Evolutionary conservation across 495 filamentous ascomycete genomes (phyloP), one percentile per base, ranked within the genome.

Genomic region (Aspergillus funiculosus): DNA sequence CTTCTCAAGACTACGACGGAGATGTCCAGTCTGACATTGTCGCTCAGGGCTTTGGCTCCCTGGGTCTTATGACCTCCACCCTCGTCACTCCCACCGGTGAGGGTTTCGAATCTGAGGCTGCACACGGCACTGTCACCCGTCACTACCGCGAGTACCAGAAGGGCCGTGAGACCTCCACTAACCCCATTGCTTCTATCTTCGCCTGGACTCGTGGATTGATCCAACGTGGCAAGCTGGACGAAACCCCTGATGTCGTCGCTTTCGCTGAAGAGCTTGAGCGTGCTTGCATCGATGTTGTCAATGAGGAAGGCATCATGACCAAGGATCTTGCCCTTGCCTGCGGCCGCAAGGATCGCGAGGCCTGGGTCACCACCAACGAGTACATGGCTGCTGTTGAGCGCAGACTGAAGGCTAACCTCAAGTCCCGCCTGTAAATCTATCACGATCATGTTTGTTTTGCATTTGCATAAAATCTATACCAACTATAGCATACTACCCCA

Each of bases 71-170:
- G 92, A 97, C 91, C 60, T 95, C 89, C 21, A 86, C 94, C 41
- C 85, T 98, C 52, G 85, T 92, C 67, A 98, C 92, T 30, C 92
- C 92, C 32, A 85, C 91, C 62, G 92, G 92, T 49, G 84, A 89
- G 69, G 90, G 90, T 17, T 98, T 92, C 69, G 92, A 97, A 68
- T 86, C 89, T 38, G 92, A 98, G 79, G 92, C 92, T 39, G 92
- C 92, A 36, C 92, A 98, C 76, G 92, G 92, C 62, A 98, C 92
- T 47, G 92, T 98, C 32, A 98, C 92, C 34, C 86, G 92, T 47
- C 92, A 98, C 76, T 98, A 89, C 80, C 88, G 92, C 57, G 91
- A 95, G 74, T 86, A 96, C 80, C 91, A 97, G 73, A 92, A 94
- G 72, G 92, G 92, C 64, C 78, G 81, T 52, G 88, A 94, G 70